These are phyloP conservation scores for Thalia dealbata DNA, from an alignment of 176 grass and related monocot genomes.

Conservation along the genomic window DNA sequence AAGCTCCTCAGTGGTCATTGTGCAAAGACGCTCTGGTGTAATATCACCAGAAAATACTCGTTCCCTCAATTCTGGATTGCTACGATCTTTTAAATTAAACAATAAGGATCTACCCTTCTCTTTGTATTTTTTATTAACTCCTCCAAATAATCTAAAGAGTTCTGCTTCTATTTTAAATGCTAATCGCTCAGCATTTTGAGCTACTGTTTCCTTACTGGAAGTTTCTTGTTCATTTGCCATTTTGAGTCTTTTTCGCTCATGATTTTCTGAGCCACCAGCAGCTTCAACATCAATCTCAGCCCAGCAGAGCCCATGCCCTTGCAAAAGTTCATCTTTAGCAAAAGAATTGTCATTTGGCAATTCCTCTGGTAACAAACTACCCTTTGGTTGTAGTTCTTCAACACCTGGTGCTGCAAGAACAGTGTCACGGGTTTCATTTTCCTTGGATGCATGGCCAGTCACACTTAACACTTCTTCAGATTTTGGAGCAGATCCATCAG, in stretches of 20 bases:
- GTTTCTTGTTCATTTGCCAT: constrained; percentile 13
- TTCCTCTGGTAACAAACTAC: constrained; percentile 30
- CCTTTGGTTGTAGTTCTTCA: constrained; percentile 22
- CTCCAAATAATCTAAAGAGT: constrained; percentile 59
- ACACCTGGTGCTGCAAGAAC: constrained; percentile 3
- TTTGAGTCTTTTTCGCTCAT: constrained; percentile 27
- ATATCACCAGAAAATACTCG: constrained; percentile 63
- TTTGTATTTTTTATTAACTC: constrained; percentile 81
- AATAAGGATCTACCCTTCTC: constrained; percentile 71
- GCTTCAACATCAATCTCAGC: constrained; percentile 37
- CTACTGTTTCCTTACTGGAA: constrained; percentile 11
- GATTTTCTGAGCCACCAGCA: constrained; percentile 16
- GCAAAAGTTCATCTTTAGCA: constrained; percentile 76
- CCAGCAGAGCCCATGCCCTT: constrained; percentile 93
- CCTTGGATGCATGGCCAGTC: constrained; percentile 13
- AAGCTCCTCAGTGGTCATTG: constrained; percentile 67
- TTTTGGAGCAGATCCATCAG: constrained; percentile 24
- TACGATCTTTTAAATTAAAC: constrained; percentile 77
- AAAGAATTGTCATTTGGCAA: constrained; percentile 36
- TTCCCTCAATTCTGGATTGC: constrained; percentile 48
- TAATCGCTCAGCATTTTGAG: constrained; percentile 35
- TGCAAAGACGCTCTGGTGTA: constrained; percentile 47
- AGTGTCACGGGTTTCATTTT: not conserved
- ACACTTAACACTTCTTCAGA: constrained; percentile 20
- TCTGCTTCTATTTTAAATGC: constrained; percentile 60